phyloP scores from a whole-genome alignment of 805 yeast species.

The Saccharomyces jurei region DNA sequence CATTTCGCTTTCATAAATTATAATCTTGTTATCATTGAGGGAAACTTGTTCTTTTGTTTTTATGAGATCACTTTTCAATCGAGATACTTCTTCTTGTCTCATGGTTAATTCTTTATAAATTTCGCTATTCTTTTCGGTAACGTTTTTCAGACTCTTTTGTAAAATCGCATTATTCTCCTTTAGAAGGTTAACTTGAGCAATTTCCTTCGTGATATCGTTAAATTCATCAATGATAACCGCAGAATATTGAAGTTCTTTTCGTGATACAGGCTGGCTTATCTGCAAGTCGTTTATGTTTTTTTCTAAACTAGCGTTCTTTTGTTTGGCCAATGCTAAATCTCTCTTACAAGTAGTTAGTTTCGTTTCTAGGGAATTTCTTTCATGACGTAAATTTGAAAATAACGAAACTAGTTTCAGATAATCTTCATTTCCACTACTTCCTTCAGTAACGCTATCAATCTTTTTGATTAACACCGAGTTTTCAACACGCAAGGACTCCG shows the following conservation, averaged over 20 bases:
- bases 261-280: neutral
- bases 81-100: neutral
- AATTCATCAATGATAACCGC: neutral
- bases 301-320: neutral
- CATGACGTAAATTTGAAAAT: slow-evolving; percentile 8
- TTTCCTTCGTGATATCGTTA: neutral
- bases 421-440: neutral
- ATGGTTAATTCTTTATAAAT: neutral
- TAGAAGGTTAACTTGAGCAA: slow-evolving; percentile 2
- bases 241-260: neutral
- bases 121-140: neutral
- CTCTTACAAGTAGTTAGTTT: neutral
- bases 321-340: neutral
- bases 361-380: slow-evolving; percentile 4
- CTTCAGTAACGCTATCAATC: neutral
- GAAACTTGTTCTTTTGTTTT: slow-evolving; percentile 5
- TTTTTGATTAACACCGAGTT: neutral
- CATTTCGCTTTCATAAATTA: slow-evolving; percentile 9
- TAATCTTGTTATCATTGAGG: slow-evolving; percentile 18
- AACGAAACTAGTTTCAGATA: neutral
- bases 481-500: neutral
- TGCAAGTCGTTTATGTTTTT: neutral
- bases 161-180: slow-evolving; percentile 1
- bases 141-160: neutral
- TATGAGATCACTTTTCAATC: neutral